Evolutionary conservation across 306 rosid species (phyloP).

Genomic region (Vigna hirtella): DNA sequence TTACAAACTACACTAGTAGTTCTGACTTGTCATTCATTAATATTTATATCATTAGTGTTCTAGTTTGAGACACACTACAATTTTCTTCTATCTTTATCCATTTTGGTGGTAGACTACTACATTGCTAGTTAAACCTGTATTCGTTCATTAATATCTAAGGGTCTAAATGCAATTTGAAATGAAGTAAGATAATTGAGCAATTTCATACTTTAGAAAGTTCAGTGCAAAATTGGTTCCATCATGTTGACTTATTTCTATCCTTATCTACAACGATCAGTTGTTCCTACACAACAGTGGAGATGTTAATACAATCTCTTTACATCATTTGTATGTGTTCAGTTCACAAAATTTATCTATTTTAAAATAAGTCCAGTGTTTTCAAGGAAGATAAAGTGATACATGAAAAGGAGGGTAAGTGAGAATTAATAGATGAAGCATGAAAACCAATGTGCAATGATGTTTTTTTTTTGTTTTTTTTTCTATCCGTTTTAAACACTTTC

Average conservation of each 20-base stretch:
- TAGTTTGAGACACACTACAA: neutral
- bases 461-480: neutral
- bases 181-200: conserved; percentile 28
- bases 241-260: neutral
- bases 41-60: no score
- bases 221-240: conserved; percentile 20
- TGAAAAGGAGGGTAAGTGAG: neutral
- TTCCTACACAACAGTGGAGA: neutral
- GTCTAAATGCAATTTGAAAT: conserved; percentile 29
- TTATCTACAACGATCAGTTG: neutral
- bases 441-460: neutral
- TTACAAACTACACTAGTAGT: no score
- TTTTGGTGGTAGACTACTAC: conserved; percentile 30
- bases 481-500: neutral
- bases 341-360: neutral
- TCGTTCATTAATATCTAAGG: conserved; percentile 25
- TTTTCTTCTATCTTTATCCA: conserved; percentile 2
- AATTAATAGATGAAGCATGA: neutral
- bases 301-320: neutral
- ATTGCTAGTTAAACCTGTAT: neutral
- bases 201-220: conserved; percentile 47
- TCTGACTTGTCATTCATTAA: no score
- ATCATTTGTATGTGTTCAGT: neutral
- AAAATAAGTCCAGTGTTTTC: neutral
- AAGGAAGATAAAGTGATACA: neutral